phyloP scores from a whole-genome alignment of 2,329 filamentous ascomycete genomes.

The Bipolaris sorokiniana region DNA sequence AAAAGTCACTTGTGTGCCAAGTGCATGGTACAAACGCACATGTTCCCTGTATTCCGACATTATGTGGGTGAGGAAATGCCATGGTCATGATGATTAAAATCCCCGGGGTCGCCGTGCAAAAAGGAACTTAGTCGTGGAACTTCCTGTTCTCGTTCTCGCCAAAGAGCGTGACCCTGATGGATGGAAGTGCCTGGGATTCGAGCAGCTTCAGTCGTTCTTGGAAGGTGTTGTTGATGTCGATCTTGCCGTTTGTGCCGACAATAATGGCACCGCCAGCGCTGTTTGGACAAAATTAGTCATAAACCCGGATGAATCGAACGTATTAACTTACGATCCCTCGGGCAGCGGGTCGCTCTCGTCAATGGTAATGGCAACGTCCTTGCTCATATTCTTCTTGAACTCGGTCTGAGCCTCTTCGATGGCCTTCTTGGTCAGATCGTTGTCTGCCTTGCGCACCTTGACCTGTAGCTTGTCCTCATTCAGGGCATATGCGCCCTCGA shows the following conservation, averaged over 20 bases:
- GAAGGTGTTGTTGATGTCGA: constrained; percentile 98
- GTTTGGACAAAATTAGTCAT: constrained; percentile 18
- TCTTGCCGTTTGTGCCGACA: constrained; percentile 84
- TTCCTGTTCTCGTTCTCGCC: constrained; percentile 94
- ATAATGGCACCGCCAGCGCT: constrained; percentile 86
- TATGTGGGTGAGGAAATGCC: constrained; percentile 1
- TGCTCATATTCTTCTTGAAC: constrained; percentile 79
- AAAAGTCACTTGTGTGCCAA: background rate
- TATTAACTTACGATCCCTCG: constrained; percentile 74
- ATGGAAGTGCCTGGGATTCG: constrained; percentile 82
- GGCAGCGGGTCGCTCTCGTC: constrained; percentile 81
- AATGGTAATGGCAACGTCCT: constrained; percentile 71
- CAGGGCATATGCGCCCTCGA: constrained; percentile 90
- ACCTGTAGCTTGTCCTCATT: constrained; percentile 78
- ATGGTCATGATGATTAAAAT: background rate
- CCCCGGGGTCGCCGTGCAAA: background rate
- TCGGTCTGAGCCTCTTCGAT: constrained; percentile 77
- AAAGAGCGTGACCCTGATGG: constrained; percentile 84
- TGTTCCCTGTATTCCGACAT: background rate
- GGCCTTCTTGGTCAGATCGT: constrained; percentile 75
- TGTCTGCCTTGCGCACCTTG: constrained; percentile 80
- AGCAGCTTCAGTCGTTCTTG: constrained; percentile 87
- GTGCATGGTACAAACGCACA: background rate
- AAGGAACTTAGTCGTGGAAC: constrained; percentile 77
- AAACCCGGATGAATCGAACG: fast-evolving